These are phyloP conservation scores for Clonostachys chloroleuca DNA, from an alignment of 2,329 filamentous ascomycete species.

Conservation along the genomic window DNA sequence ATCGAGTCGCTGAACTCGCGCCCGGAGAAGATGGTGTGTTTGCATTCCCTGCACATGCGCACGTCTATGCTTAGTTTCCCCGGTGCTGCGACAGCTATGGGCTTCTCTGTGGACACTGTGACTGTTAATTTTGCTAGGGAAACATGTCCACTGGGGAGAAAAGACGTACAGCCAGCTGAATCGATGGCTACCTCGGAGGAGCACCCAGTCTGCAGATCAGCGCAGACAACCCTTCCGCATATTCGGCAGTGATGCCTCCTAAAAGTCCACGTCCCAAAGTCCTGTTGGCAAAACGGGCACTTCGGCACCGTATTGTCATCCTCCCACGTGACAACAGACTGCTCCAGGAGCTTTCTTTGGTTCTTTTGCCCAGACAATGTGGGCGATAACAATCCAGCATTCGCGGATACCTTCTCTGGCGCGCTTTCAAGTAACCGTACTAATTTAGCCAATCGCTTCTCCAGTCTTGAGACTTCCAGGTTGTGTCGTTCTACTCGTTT, in stretches of 20 bases:
- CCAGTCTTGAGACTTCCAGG: slow-evolving; percentile 82
- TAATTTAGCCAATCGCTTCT: slow-evolving; percentile 87
- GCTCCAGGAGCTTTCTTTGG: slow-evolving; percentile 76
- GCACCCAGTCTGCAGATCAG: slow-evolving; percentile 78
- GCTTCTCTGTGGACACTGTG: slow-evolving; percentile 31
- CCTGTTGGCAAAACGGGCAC: slow-evolving; percentile 94
- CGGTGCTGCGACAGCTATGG: slow-evolving; percentile 11
- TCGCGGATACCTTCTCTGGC: slow-evolving; percentile 54
- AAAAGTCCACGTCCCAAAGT: slow-evolving; percentile 91
- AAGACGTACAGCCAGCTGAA: slow-evolving; percentile 49
- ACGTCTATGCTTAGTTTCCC: slow-evolving; percentile 70
- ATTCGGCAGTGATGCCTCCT: slow-evolving; percentile 91
- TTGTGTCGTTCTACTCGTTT: slow-evolving; percentile 80
- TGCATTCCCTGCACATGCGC: slow-evolving; percentile 90
- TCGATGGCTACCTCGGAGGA: slow-evolving; percentile 81
- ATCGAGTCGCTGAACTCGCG: slow-evolving; percentile 74
- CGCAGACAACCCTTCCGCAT: slow-evolving; percentile 90
- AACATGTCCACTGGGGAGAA: too few relatives aligned
- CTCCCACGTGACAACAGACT: slow-evolving; percentile 92
- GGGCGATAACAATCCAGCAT: slow-evolving; percentile 47
- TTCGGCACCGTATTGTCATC: slow-evolving; percentile 76
- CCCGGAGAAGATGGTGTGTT: slow-evolving; percentile 53
- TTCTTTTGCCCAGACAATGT: slow-evolving; percentile 67
- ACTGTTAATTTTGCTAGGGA: slow-evolving; percentile 3
- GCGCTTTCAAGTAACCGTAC: slow-evolving; percentile 78